These are phyloP conservation scores for Linderina pennispora DNA, from an alignment of 192 early-diverging fungal genomes.

Conservation along the genomic window DNA sequence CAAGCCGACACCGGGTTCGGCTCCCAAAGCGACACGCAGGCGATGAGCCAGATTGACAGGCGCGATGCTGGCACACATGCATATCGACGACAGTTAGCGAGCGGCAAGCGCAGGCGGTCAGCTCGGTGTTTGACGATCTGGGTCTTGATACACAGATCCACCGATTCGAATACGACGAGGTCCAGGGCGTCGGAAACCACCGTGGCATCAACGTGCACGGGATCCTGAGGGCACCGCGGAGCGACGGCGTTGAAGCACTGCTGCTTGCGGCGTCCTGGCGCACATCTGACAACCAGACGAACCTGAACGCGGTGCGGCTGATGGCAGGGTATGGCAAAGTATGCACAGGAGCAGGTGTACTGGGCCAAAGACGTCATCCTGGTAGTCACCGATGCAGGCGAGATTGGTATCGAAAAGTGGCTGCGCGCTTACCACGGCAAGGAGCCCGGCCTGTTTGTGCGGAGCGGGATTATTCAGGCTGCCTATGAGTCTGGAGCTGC, in stretches of 20 bases:
- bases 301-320: conserved; percentile 22
- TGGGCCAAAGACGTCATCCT: conserved; percentile 94
- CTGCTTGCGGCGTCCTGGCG: conserved; percentile 79
- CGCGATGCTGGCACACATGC: no score
- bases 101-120: conserved; percentile 8
- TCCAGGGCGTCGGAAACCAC: conserved; percentile 16
- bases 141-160: conserved; percentile 42
- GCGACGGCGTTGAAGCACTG: conserved; percentile 85
- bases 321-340: conserved; percentile 36
- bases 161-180: conserved; percentile 14
- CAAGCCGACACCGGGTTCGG: conserved; percentile 49
- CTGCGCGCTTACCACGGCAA: conserved; percentile 84
- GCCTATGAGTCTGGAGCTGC: conserved; percentile 85
- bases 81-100: no score
- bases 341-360: conserved; percentile 56
- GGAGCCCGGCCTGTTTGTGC: conserved; percentile 17
- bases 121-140: conserved; percentile 8
- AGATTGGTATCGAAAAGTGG: conserved; percentile 77
- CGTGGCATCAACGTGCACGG: conserved; percentile 75
- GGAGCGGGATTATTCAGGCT: conserved; percentile 79
- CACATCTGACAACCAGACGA: conserved; percentile 50
- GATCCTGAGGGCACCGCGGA: conserved; percentile 70
- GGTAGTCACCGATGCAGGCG: conserved; percentile 72
- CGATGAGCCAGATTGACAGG: conserved; percentile 14
- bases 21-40: conserved; percentile 10